phyloP scores from a whole-genome alignment of 2,329 filamentous ascomycete species.

The Mariannaea sp. region DNA sequence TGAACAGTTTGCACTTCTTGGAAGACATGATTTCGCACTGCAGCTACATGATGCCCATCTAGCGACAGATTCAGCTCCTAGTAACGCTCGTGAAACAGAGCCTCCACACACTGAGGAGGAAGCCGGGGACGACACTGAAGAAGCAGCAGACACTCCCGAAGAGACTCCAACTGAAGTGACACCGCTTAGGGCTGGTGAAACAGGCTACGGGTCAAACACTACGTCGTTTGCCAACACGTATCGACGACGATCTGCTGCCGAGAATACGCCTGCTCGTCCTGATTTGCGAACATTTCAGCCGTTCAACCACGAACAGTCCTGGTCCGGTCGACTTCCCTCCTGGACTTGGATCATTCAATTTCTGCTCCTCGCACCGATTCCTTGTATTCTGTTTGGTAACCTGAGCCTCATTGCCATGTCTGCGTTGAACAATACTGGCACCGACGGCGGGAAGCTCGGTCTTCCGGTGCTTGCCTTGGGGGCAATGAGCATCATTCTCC shows the following conservation, averaged over 20 bases:
- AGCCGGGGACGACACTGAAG: conserved; percentile 33
- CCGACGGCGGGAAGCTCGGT: conserved; percentile 77
- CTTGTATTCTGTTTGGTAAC: conserved; percentile 77
- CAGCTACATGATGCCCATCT: conserved; percentile 58
- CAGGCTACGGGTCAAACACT: conserved; percentile 43
- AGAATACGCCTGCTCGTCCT: conserved; percentile 29
- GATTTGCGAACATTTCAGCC: conserved; percentile 41
- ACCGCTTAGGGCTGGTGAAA: conserved; percentile 51
- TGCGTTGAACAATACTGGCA: conserved; percentile 77
- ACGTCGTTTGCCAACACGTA: conserved; percentile 63
- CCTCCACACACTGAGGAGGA: conserved; percentile 11
- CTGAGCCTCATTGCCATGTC: conserved; percentile 73
- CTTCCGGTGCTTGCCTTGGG: conserved; percentile 74
- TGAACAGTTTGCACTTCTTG: conserved; percentile 78
- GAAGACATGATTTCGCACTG: conserved; percentile 70
- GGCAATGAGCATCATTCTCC: conserved; percentile 68
- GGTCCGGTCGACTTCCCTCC: conserved; percentile 77
- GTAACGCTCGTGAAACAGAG: conserved; percentile 29
- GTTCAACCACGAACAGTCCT: conserved; percentile 78
- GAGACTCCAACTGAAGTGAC: conserved; percentile 57
- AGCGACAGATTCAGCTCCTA: conserved; percentile 45
- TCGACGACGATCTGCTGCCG: conserved; percentile 54
- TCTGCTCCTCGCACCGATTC: conserved; percentile 76
- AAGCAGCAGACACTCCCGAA: conserved; percentile 28
- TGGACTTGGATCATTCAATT: conserved; percentile 93